Base-by-base conservation (phyloP, 306 rosid genomes). In the Psophocarpus tetragonolobus region DNA sequence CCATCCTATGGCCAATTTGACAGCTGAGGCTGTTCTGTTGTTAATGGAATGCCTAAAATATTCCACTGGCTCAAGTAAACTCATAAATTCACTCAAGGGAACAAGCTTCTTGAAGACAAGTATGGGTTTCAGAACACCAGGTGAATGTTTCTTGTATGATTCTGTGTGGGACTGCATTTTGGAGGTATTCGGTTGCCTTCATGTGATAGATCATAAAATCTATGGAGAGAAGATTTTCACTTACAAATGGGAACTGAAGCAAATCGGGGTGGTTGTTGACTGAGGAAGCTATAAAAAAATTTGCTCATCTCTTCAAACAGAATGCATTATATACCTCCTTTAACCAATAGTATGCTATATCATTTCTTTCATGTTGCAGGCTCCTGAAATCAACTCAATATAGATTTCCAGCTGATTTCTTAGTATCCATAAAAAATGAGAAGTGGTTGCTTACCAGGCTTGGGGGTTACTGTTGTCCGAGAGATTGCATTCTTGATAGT, bases 91-190 rank as follows among this genome's bases (percentile, higher is more conserved):
- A 27, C 73, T 89, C 23, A 67, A 21, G 62, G 78, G 20, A 30
- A 32, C 32, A 3, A 73, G 74, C 27, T 93, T 88, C 73, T 75
- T 93, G 69, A 91, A 75, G 90, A 93, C 98, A 3, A 83, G 42
- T 8, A 29, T 10, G 18, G 97, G 97, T 38, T 89, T 73, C 85
- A 85, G 83, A 82, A 32, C 15, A 51, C 88, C 98, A 0, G 24
- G 67, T 26, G 86, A 81, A 41, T 89, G 94, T 81, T 81, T 85
- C 87, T 71, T 88, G 74, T 75, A 7, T n/a, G 85, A 90, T 18
- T 71, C 84, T 24, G 74, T 69, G 13, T 93, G 95, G 95, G 97
- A 84, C 30, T 80, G 91, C 82, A 81, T 93, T 69, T 76, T 91
- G 18, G 79, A 85, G 64, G 90, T 91, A 7, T 87, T 93, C 72